phyloP scores from a whole-genome alignment of 2,329 filamentous ascomycete genomes.

The Sphaerulina populicola region DNA sequence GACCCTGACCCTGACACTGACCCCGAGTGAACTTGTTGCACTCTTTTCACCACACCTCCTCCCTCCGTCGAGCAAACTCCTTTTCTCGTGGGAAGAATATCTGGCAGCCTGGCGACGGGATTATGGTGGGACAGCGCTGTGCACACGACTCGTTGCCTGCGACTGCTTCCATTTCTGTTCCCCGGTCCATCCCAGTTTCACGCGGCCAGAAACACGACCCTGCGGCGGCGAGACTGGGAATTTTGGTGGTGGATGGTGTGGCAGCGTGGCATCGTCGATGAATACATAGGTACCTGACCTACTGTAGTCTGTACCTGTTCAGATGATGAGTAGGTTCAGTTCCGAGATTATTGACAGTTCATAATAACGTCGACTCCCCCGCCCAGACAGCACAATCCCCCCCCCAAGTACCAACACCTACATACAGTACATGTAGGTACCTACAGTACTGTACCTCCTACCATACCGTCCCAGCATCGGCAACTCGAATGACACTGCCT shows the following conservation, averaged over 20 bases:
- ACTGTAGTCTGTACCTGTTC: too few relatives aligned
- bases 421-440: too few relatives aligned
- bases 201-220: background rate
- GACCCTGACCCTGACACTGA: too few relatives aligned
- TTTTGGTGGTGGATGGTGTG: background rate
- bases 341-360: conserved; percentile 3
- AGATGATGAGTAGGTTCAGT: conserved; percentile 9
- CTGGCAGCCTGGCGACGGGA: background rate
- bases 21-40: too few relatives aligned
- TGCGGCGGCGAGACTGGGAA: background rate
- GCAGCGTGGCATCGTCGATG: conserved; percentile 2
- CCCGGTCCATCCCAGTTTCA: background rate
- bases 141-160: background rate
- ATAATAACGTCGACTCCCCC: background rate
- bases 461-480: background rate
- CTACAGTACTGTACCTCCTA: too few relatives aligned
- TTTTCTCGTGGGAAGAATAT: background rate
- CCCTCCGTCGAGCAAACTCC: background rate
- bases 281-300: too few relatives aligned
- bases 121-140: background rate
- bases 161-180: background rate
- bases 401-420: background rate
- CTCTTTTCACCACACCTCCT: too few relatives aligned
- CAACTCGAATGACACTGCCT: background rate
- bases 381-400: background rate